phyloP scores from a whole-genome alignment of 495 filamentous ascomycete species.

The Amorphotheca resinae region DNA sequence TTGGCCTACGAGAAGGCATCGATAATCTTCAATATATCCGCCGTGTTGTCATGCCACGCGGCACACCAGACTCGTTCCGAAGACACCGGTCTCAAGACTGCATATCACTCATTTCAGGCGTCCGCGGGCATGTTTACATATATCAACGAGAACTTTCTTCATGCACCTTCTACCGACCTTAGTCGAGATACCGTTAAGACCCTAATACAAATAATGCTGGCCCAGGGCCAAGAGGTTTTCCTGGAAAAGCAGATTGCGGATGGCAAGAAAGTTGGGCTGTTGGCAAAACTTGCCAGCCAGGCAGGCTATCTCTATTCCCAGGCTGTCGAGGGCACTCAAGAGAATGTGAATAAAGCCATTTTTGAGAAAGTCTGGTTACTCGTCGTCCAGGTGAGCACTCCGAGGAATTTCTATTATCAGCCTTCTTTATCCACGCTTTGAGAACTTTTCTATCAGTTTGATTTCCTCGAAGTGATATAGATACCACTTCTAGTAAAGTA shows the following conservation, averaged over 20 bases:
- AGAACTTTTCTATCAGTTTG: too few relatives aligned
- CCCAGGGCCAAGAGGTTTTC: slow-evolving; percentile 93
- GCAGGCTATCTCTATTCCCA: slow-evolving; percentile 79
- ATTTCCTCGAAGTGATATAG: too few relatives aligned
- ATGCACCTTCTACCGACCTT: slow-evolving; percentile 88
- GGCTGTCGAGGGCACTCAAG: slow-evolving; percentile 77
- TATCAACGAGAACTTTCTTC: slow-evolving; percentile 98
- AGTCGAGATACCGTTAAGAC: slow-evolving; percentile 93
- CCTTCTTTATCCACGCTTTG: not conserved
- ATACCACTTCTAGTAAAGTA: too few relatives aligned
- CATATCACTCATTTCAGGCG: slow-evolving; percentile 97
- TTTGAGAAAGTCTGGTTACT: slow-evolving; percentile 95
- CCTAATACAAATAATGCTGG: slow-evolving; percentile 81
- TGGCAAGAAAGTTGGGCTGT: slow-evolving; percentile 79
- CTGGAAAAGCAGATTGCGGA: slow-evolving; percentile 92
- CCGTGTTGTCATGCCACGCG: slow-evolving; percentile 90
- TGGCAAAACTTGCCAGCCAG: slow-evolving; percentile 89
- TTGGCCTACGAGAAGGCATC: slow-evolving; percentile 97
- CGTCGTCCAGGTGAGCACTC: slow-evolving; percentile 53
- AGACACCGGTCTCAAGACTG: slow-evolving; percentile 84
- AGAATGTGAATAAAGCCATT: slow-evolving; percentile 79
- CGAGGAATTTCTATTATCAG: not conserved
- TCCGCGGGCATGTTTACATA: slow-evolving; percentile 99
- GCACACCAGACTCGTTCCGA: slow-evolving; percentile 86
- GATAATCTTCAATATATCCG: slow-evolving; percentile 99